Conservation (phyloP, 2,329 filamentous ascomycete genomes). For the Didymella pinodella region DNA sequence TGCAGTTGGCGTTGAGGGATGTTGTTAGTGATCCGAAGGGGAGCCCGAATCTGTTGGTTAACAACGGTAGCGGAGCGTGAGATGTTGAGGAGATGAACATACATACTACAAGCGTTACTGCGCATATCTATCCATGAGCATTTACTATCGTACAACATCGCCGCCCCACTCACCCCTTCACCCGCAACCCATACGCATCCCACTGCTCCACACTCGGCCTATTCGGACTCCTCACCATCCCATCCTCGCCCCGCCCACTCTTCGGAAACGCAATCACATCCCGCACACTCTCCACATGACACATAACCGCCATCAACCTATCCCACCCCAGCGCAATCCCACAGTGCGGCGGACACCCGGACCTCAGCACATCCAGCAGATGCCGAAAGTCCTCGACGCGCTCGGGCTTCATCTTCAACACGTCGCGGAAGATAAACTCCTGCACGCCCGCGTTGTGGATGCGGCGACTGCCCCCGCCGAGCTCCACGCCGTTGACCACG, state of each 20-base stretch:
- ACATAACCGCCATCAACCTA: constrained; percentile 80
- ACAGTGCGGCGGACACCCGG: constrained; percentile 93
- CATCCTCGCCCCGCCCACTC: constrained; percentile 86
- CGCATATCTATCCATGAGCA: neutral
- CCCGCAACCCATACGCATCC: constrained; percentile 64
- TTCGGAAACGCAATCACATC: constrained; percentile 99
- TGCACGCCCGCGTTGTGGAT: constrained; percentile 88
- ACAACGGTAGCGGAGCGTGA: neutral
- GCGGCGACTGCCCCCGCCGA: constrained; percentile 90
- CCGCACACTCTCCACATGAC: constrained; percentile 76
- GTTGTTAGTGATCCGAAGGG: neutral
- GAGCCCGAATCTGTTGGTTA: neutral
- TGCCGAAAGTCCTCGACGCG: constrained; percentile 85
- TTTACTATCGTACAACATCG: neutral
- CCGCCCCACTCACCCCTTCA: constrained; percentile 23
- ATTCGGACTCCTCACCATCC: constrained; percentile 80
- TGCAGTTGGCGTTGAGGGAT: neutral
- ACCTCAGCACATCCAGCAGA: constrained; percentile 79
- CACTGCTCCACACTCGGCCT: constrained; percentile 68
- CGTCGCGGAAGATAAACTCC: constrained; percentile 81
- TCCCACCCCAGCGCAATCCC: constrained; percentile 95
- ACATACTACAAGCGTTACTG: neutral
- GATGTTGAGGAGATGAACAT: neutral
- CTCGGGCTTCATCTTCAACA: constrained; percentile 77
- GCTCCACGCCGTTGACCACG: constrained; percentile 92